Percentiles rank a stretch among this genome's conserved stretches.
Evolutionary conservation across 306 rosid genomes (phyloP).

Genomic region (Fagus crenata): DNA sequence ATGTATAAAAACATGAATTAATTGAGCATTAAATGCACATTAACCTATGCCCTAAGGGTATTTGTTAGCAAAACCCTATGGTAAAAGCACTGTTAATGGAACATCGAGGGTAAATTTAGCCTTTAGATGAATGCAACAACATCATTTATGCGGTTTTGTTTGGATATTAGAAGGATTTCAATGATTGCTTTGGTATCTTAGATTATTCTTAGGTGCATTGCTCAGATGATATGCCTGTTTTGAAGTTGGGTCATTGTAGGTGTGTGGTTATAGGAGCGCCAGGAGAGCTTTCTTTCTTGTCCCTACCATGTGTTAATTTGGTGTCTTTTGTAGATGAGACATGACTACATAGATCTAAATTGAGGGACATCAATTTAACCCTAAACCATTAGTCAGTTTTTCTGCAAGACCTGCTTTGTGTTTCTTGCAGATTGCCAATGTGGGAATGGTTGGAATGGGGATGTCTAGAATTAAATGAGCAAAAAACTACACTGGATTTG

Average conservation of each 20-base stretch:
- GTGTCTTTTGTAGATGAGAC: background rate
- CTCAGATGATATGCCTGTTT: background rate
- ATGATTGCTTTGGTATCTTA: background rate
- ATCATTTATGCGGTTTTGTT: too few relatives aligned
- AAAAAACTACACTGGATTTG: conserved; percentile 9
- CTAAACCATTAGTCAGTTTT: conserved; percentile 6
- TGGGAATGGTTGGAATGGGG: conserved; percentile 2
- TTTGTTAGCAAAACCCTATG: background rate
- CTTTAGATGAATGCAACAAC: background rate
- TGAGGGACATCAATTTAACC: background rate
- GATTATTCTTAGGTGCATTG: background rate
- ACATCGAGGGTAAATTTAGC: background rate
- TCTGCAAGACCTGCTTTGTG: background rate
- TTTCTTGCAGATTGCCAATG: conserved; percentile 7
- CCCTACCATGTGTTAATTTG: background rate
- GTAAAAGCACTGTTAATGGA: background rate
- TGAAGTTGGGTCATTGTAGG: background rate
- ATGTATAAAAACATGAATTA: too few relatives aligned
- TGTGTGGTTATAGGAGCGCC: background rate
- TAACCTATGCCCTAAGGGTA: too few relatives aligned
- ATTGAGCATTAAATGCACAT: too few relatives aligned
- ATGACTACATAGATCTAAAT: background rate
- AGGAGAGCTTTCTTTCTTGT: background rate
- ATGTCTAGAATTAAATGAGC: conserved; percentile 9
- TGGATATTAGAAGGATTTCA: background rate